Evolutionary conservation across 2,329 filamentous ascomycete species (phyloP).

Genomic region (Nakataea oryzae): DNA sequence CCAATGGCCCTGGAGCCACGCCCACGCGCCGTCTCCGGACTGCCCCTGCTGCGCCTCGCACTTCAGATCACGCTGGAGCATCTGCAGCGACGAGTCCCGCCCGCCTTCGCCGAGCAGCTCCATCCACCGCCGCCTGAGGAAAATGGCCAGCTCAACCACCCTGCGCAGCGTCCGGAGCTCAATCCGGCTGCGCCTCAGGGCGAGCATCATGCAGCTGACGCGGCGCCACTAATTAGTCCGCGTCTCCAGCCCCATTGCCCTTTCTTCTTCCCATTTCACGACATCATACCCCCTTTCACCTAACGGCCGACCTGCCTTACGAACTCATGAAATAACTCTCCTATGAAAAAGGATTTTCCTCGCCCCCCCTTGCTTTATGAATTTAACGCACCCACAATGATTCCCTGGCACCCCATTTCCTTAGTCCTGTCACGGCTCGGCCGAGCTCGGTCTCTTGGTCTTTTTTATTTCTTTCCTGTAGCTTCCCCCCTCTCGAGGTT

Average conservation of each 20-base stretch:
- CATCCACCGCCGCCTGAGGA: slow-evolving; percentile 1
- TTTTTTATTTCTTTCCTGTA: neutral
- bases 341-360: neutral
- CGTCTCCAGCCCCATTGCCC: neutral
- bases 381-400: neutral
- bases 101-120: neutral
- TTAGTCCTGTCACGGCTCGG: neutral
- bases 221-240: neutral
- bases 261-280: neutral
- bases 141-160: slow-evolving; percentile 1
- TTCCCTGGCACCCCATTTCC: neutral
- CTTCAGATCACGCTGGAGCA: neutral
- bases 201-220: neutral
- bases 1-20: neutral
- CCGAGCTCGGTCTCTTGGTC: neutral
- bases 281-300: neutral
- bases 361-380: neutral
- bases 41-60: neutral
- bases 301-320: slow-evolving; percentile 1
- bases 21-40: neutral
- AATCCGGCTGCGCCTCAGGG: neutral
- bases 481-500: neutral
- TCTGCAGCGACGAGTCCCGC: slow-evolving; percentile 2
- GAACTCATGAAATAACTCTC: neutral
- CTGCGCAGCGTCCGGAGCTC: slow-evolving; percentile 1